Evolutionary conservation across 768 basidiomycete genomes (phyloP).

Genomic region (Nidularia sp.): DNA sequence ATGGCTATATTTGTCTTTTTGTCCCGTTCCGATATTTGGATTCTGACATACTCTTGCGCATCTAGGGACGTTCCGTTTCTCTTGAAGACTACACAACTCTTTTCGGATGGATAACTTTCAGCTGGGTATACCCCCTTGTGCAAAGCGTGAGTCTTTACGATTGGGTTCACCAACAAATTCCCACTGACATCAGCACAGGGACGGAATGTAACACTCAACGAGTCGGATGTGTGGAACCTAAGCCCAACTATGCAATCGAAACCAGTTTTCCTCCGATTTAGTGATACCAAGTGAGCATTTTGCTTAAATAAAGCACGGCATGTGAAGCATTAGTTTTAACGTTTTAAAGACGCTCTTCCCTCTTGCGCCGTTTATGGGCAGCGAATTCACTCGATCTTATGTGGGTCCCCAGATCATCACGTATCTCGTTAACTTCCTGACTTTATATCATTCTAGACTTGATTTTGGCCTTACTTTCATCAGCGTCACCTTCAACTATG

Average conservation of each 20-base stretch:
- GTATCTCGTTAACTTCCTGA: neutral
- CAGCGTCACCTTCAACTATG: conserved; percentile 74
- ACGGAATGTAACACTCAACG: conserved; percentile 52
- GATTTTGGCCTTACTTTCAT: conserved; percentile 67
- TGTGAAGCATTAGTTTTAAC: neutral
- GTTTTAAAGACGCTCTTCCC: conserved; percentile 26
- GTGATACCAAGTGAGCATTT: conserved; percentile 23
- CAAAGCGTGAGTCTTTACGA: conserved; percentile 28
- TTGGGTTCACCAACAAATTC: neutral
- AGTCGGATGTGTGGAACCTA: conserved; percentile 68
- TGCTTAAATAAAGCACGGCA: neutral
- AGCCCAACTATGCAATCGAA: conserved; percentile 67
- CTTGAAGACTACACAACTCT: conserved; percentile 78
- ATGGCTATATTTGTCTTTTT: neutral
- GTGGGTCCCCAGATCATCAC: too few species aligned
- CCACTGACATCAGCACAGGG: conserved; percentile 23
- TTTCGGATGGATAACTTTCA: conserved; percentile 68
- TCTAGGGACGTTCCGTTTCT: conserved; percentile 49
- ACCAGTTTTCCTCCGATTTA: conserved; percentile 56
- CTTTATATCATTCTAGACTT: conserved; percentile 26
- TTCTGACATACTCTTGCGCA: neutral
- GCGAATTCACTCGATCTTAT: conserved; percentile 35
- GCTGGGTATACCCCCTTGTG: conserved; percentile 68
- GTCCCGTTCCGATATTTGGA: neutral
- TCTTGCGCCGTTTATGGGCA: conserved; percentile 36